Evolutionary conservation across 2,329 filamentous ascomycete species (phyloP).

Genomic region (Aspergillus sojae): DNA sequence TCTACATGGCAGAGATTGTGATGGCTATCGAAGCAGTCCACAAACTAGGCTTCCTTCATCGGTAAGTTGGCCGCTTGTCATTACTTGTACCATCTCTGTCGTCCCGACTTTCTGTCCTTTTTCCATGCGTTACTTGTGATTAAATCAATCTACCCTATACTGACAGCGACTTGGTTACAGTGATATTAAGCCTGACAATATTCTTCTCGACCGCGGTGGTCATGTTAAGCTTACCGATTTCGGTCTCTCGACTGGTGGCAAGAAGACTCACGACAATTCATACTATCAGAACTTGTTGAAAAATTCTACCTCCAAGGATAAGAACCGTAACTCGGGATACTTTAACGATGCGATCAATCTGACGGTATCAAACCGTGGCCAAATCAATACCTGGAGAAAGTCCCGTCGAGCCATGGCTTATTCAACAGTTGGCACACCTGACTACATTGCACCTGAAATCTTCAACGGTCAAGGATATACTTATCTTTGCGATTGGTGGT

Average conservation of each 20-base stretch:
- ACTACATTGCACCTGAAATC: slow-evolving; percentile 98
- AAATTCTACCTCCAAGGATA: slow-evolving; percentile 68
- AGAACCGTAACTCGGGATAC: slow-evolving; percentile 89
- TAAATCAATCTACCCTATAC: slow-evolving; percentile 13
- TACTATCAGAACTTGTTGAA: slow-evolving; percentile 97
- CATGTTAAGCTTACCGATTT: slow-evolving; percentile 99
- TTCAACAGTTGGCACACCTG: slow-evolving; percentile 95
- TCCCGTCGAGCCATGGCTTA: slow-evolving; percentile 95
- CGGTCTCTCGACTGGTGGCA: slow-evolving; percentile 94
- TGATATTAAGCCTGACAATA: slow-evolving; percentile 99
- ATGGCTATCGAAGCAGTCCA: slow-evolving; percentile 98
- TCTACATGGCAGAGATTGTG: slow-evolving; percentile 98
- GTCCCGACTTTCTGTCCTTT: not conserved
- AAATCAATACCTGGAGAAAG: slow-evolving; percentile 98
- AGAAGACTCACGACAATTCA: slow-evolving; percentile 95
- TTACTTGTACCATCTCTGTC: not conserved
- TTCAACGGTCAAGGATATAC: slow-evolving; percentile 96
- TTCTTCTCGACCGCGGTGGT: slow-evolving; percentile 89
- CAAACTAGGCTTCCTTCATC: slow-evolving; percentile 96
- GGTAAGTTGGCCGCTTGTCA: slow-evolving; percentile 60
- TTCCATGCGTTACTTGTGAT: not conserved
- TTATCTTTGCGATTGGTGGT: slow-evolving; percentile 99
- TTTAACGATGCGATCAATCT: slow-evolving; percentile 93
- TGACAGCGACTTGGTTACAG: slow-evolving; percentile 49
- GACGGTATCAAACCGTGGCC: slow-evolving; percentile 94